Evolutionary conservation across 2,329 filamentous ascomycete species (phyloP).

Genomic region (Hortaea werneckii): DNA sequence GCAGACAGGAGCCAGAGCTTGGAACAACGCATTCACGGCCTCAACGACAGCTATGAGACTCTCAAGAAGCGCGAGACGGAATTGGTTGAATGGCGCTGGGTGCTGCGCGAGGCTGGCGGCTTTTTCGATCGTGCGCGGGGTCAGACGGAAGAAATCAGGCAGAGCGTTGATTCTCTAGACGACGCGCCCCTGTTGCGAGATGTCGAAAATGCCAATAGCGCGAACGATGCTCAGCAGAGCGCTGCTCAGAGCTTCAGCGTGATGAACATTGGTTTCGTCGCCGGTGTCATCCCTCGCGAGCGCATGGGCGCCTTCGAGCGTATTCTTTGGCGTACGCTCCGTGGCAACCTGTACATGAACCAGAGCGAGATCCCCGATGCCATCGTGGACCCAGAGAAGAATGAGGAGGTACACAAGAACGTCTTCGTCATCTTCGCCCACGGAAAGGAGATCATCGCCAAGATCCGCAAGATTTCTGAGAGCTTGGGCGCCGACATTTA

Average conservation of each 20-base stretch:
- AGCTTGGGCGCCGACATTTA: slow-evolving; percentile 93
- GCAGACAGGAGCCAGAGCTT: slow-evolving; percentile 84
- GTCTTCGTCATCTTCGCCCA: slow-evolving; percentile 99
- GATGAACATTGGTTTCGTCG: slow-evolving; percentile 98
- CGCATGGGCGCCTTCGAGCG: slow-evolving; percentile 92
- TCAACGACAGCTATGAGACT: slow-evolving; percentile 98
- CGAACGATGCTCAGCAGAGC: slow-evolving; percentile 15
- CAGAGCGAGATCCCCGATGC: slow-evolving; percentile 95
- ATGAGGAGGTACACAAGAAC: slow-evolving; percentile 90
- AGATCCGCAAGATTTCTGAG: slow-evolving; percentile 98
- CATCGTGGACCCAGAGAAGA: slow-evolving; percentile 82
- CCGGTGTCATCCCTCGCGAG: slow-evolving; percentile 88
- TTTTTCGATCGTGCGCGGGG: slow-evolving; percentile 96
- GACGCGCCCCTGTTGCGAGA: slow-evolving; percentile 90
- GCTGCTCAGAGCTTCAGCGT: slow-evolving; percentile 57
- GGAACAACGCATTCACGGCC: slow-evolving; percentile 78
- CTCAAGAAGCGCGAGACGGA: slow-evolving; percentile 96
- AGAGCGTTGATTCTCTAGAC: slow-evolving; percentile 74
- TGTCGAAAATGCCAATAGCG: slow-evolving; percentile 57
- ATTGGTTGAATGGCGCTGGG: slow-evolving; percentile 96
- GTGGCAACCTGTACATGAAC: slow-evolving; percentile 99
- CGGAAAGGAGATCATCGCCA: slow-evolving; percentile 94
- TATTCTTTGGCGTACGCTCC: slow-evolving; percentile 92
- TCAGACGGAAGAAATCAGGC: slow-evolving; percentile 91
- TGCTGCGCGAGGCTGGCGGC: slow-evolving; percentile 85